A percentile compares a stretch with the other conserved stretches of the same genome.
Conservation (phyloP, 257 asterid species). For the Salvia splendens region DNA sequence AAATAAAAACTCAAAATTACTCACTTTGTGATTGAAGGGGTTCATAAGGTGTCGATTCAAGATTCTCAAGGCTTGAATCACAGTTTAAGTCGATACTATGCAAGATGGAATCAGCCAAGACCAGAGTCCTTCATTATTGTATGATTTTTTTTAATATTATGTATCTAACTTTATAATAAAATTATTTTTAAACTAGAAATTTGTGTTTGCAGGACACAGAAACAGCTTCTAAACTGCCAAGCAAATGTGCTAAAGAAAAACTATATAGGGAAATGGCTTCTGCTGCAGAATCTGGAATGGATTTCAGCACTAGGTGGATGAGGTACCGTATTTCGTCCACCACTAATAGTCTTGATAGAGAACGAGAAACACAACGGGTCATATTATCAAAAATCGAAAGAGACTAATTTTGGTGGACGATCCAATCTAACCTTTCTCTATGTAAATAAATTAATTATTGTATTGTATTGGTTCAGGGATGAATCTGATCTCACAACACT, state of each 20-base stretch:
- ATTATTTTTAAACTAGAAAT: neutral
- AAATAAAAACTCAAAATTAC: too few species aligned
- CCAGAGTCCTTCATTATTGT: conserved; percentile 86
- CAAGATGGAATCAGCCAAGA: conserved; percentile 87
- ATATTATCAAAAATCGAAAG: too few species aligned
- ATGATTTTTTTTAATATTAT: conserved; percentile 24
- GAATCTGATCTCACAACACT: conserved; percentile 70
- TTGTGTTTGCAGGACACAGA: conserved; percentile 55
- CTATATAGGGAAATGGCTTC: conserved; percentile 83
- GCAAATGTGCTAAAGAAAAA: conserved; percentile 45
- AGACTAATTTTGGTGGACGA: too few species aligned
- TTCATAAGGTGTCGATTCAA: conserved; percentile 70
- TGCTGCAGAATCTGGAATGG: conserved; percentile 98
- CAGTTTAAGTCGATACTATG: conserved; percentile 72
- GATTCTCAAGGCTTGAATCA: conserved; percentile 63
- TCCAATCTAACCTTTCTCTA: too few species aligned
- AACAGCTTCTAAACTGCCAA: conserved; percentile 68
- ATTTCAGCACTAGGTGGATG: conserved; percentile 96
- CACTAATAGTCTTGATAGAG: too few species aligned
- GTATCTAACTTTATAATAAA: conserved; percentile 1
- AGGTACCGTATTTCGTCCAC: conserved; percentile 43
- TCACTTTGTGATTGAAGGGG: too few species aligned
- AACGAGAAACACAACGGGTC: too few species aligned
- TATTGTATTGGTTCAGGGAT: conserved; percentile 43
- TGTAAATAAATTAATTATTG: too few species aligned